Base-by-base conservation (phyloP, 306 rosid genomes). In the Trifolium dubium region DNA sequence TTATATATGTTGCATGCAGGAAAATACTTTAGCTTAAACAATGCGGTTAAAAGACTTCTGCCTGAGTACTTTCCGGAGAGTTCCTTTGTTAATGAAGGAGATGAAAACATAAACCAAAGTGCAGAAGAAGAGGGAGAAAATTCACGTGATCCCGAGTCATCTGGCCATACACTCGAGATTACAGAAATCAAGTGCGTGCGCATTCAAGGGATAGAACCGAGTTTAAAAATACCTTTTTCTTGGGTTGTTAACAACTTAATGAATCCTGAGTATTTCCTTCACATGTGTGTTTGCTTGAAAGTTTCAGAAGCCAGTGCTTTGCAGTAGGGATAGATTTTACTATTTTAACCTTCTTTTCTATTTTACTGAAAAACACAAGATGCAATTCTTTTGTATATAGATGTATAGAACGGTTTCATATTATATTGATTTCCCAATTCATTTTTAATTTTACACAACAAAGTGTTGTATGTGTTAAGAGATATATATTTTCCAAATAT, bases 131-230 rank as follows among this genome's bases (percentile, higher is more conserved):
- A 67, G 77, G 87, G 47, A 58, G 84, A 80, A 81, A 77, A 51
- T 72, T 68, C 84, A 71, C n/a, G 69, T 15, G 84, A 87, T 63
- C 71, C 76, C 3, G 71, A 37, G 2, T 64, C 82, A 67, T 74
- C 77, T 61, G 56, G 67, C 67, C 5, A 29, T 41, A 40, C 77
- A n/a, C 49, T 6, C 11, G 84, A 77, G 67, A 77, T 64, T 76
- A 83, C 86, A 3, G 85, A 86, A 75, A 90, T 91, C 77, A 92
- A 85, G 80, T 83, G 89, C 14, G 83, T 94, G 19, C 92, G 99
- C 79, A 86, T 94, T 83, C 99, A 94, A 92, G 99, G 99, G 67
- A 94, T 94, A 82, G 88, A 92, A 74, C 99, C 97, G n/a, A 86
- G 67, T 64, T 76, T 86, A 79, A 88, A 87, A 74, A 88, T 88